phyloP scores from a whole-genome alignment of 371 early-diverging fungal species.

The Rhizomucor pusillus region DNA sequence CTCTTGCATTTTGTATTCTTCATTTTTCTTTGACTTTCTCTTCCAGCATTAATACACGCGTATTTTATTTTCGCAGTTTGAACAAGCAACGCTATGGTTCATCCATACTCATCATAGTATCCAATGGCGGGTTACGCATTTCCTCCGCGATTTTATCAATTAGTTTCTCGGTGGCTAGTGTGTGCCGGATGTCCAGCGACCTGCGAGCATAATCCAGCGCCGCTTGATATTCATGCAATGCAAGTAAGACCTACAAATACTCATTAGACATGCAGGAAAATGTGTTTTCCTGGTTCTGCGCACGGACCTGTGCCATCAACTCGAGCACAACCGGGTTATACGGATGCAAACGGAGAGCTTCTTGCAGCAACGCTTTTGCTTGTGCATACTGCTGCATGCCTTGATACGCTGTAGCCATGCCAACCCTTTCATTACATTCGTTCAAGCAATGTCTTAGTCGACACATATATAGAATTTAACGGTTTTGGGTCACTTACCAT shows the following conservation, averaged over 20 bases:
- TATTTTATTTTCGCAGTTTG: not conserved
- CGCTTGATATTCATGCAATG: constrained; percentile 6
- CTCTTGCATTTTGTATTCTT: not conserved
- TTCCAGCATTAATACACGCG: not conserved
- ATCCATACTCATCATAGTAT: not conserved
- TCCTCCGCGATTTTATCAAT: constrained; percentile 9
- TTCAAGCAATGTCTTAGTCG: too few relatives aligned
- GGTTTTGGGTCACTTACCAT: too few relatives aligned
- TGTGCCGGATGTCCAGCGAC: constrained; percentile 6
- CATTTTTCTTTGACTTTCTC: not conserved
- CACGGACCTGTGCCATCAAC: constrained; percentile 31
- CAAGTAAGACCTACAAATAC: constrained; percentile 7
- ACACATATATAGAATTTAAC: too few relatives aligned
- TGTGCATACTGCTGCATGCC: constrained; percentile 23
- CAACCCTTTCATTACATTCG: constrained; percentile 18
- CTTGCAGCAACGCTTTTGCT: constrained; percentile 23
- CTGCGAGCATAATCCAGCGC: constrained; percentile 6
- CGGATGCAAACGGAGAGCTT: constrained; percentile 35
- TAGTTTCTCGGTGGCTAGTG: constrained; percentile 3
- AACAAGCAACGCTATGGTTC: not conserved
- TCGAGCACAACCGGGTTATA: constrained; percentile 28
- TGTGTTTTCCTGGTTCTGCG: not conserved
- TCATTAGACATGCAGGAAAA: not conserved
- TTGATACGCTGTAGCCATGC: constrained; percentile 30
- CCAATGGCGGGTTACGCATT: not conserved